Conservation (phyloP, 805 yeast species). For the Candida parachauliodes region DNA sequence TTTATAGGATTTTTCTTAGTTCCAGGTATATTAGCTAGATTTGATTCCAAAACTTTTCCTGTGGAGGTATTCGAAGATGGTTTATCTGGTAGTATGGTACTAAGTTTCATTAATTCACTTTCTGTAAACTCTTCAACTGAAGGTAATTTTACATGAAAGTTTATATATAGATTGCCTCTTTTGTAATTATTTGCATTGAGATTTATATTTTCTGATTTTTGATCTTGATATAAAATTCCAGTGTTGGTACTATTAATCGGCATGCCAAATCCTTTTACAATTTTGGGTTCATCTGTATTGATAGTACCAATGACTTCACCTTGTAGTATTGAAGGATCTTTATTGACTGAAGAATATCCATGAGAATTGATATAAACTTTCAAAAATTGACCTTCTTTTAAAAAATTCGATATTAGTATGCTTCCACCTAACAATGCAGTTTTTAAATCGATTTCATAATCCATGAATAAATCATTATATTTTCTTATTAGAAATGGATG, state of each 20-base stretch:
- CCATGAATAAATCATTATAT: constrained; percentile 43
- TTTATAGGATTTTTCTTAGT: constrained; percentile 1
- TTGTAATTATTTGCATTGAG: constrained; percentile 19
- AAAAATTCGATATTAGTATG: constrained; percentile 30
- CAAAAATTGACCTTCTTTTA: constrained; percentile 29
- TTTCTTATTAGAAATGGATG: constrained; percentile 40
- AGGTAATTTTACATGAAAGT: constrained; percentile 37
- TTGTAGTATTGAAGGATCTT: constrained; percentile 19
- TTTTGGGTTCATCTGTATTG: constrained; percentile 45
- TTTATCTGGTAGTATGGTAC: constrained; percentile 8
- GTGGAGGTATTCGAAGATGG: not conserved
- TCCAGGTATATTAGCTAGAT: constrained; percentile 5
- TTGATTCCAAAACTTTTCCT: constrained; percentile 1
- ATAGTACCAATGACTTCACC: constrained; percentile 53
- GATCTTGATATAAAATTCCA: not conserved
- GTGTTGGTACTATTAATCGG: constrained; percentile 35
- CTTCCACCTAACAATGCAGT: constrained; percentile 60
- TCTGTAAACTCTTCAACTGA: constrained; percentile 21
- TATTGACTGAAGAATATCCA: constrained; percentile 19
- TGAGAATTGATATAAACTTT: constrained; percentile 33
- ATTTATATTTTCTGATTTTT: constrained; percentile 15
- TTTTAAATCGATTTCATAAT: constrained; percentile 44
- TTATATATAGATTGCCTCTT: constrained; percentile 37
- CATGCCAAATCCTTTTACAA: constrained; percentile 57
- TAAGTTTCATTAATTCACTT: constrained; percentile 4